Base-by-base conservation (phyloP, 1,284 basidiomycete species). In the Ganoderma lingzhi region DNA sequence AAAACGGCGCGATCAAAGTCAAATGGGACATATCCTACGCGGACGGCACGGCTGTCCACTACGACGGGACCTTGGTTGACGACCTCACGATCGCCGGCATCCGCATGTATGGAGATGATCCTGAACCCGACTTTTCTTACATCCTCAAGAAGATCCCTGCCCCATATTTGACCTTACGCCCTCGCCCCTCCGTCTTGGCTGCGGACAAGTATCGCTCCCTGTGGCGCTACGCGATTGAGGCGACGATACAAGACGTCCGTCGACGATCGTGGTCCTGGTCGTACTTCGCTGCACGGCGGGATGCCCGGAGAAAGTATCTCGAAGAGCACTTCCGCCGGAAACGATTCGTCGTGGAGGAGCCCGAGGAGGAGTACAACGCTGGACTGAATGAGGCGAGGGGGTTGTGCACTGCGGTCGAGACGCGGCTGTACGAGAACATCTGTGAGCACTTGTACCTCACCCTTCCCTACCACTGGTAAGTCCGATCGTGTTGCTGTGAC, bases 181-280 rank as follows among this genome's bases (percentile, higher is more conserved):
- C 70, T 3, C 35, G 56, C 10, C 66, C 66, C 2, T 6, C 19
- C 9, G 6, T 58, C 14, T 30, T 70, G 6, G 14, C 58, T 14
- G 37, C 45, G 15, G 44, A 60, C 37, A 64, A 28, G 53, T 39
- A 44, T 23, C 67, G 69, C 9, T 69, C 72, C 2, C 60, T 78
- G 17, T 79, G 77, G 76, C 69, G 62, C 3, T 79, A 75, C 37
- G 78, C 77, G 8, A 67, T 75, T 30, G n/a, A 67, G 9, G 72
- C 74, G 0, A 64, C 70, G 17, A 6, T 70, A 17, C 58, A 70
- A n/a, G 71, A 76, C 30, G 58, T 75, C 9, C 73, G 74, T 0
- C 70, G 69, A 45, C 39, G 58, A 19, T 23, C 37, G 15, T 70
- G 63, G 53, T 63, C 66, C 1, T 70, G 69, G 69, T 58, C 66